Percentiles rank a stretch among this genome's conserved stretches.
Evolutionary conservation across 768 basidiomycete genomes (phyloP).

Genomic region (Xerocomellus intermedius): DNA sequence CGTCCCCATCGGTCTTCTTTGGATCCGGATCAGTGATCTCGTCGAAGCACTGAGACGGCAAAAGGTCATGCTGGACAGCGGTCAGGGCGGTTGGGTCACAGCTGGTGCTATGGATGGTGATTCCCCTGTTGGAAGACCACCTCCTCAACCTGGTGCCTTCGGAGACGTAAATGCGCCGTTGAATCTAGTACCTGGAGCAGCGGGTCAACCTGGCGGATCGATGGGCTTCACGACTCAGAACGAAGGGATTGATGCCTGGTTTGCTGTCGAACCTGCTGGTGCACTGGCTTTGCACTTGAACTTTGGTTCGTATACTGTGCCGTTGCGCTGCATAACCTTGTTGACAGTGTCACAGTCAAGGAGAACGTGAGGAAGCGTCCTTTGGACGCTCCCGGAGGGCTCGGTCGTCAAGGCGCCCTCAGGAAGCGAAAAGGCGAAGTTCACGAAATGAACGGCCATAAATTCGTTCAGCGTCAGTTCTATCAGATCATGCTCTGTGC

Average conservation of each 20-base stretch:
- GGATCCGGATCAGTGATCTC: constrained; percentile 92
- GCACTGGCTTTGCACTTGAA: constrained; percentile 85
- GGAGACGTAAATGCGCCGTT: constrained; percentile 46
- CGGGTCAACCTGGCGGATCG: constrained; percentile 31
- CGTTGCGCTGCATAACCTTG: neutral
- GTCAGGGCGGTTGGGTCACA: constrained; percentile 94
- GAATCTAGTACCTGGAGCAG: constrained; percentile 33
- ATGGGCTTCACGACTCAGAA: constrained; percentile 22
- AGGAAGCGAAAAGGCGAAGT: constrained; percentile 98
- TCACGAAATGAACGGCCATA: constrained; percentile 99
- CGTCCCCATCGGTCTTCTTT: constrained; percentile 89
- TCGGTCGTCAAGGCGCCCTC: constrained; percentile 97
- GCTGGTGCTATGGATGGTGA: constrained; percentile 85
- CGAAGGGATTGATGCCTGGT: constrained; percentile 96
- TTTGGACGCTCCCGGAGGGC: constrained; percentile 85
- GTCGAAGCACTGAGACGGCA: constrained; percentile 91
- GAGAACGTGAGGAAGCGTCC: constrained; percentile 96
- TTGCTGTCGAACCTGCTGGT: constrained; percentile 96
- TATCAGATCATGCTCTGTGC: constrained; percentile 99
- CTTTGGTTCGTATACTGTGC: constrained; percentile 65
- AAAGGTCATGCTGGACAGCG: constrained; percentile 83
- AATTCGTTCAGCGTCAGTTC: constrained; percentile 96
- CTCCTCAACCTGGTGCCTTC: constrained; percentile 49
- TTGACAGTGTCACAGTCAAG: constrained; percentile 64
- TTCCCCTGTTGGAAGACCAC: constrained; percentile 43